Conservation (phyloP, 202 grass and related monocot species). For the Setaria viridis region DNA sequence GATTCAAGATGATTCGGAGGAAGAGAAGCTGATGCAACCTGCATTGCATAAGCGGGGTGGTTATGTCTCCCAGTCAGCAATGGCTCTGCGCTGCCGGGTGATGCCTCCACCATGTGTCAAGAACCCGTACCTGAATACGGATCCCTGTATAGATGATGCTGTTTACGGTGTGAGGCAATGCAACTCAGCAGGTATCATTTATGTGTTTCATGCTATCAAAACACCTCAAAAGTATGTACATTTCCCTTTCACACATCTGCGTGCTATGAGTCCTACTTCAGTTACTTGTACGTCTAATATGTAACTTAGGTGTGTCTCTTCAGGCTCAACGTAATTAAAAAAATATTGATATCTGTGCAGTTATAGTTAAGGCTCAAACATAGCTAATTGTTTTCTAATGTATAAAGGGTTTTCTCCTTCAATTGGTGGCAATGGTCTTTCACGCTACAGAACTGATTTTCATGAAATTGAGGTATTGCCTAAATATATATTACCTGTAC, state of each 20-base stretch:
- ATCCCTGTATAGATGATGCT: conserved; percentile 52
- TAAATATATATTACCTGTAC: background rate
- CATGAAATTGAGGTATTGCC: conserved; percentile 79
- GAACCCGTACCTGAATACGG: conserved; percentile 67
- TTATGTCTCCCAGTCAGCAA: conserved; percentile 80
- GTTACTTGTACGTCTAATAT: background rate
- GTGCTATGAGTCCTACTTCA: background rate
- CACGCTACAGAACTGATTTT: conserved; percentile 90
- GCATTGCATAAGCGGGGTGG: conserved; percentile 54
- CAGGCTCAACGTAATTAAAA: background rate
- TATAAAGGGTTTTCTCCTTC: conserved; percentile 68
- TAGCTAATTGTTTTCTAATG: background rate
- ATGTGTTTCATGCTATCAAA: conserved; percentile 5
- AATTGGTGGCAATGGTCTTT: conserved; percentile 73
- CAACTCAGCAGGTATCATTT: conserved; percentile 73
- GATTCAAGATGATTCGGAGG: conserved; percentile 45
- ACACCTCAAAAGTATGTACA: conserved; percentile 7
- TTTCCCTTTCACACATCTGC: background rate
- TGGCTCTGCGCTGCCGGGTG: conserved; percentile 80
- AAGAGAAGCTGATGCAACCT: conserved; percentile 38
- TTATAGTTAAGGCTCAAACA: background rate
- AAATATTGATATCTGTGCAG: background rate
- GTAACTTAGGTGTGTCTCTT: background rate
- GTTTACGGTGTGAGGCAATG: conserved; percentile 66
- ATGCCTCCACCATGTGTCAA: conserved; percentile 91